A percentile compares a stretch with the other conserved stretches of the same genome.
Conservation (phyloP, 768 basidiomycete species). For the Suillus subaureus region DNA sequence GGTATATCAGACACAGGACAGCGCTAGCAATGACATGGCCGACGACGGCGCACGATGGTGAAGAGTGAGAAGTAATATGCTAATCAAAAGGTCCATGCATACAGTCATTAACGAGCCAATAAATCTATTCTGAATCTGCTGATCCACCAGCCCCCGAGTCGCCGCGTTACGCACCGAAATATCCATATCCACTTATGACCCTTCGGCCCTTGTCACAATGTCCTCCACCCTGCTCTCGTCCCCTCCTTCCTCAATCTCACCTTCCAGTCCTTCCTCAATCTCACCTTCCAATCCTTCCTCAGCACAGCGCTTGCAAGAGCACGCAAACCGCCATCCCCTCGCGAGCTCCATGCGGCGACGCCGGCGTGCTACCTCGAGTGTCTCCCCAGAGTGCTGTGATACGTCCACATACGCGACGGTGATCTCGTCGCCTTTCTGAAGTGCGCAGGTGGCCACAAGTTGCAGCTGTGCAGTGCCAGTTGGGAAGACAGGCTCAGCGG, state of each 20-base stretch:
- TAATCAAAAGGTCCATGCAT: conserved; percentile 1
- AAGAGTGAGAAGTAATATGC: neutral
- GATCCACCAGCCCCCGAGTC: neutral
- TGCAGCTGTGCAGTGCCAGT: conserved; percentile 69
- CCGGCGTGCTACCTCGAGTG: conserved; percentile 54
- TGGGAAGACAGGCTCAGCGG: conserved; percentile 63
- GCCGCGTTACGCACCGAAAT: neutral
- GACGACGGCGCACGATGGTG: too few species aligned
- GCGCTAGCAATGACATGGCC: neutral
- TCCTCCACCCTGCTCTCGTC: conserved; percentile 56
- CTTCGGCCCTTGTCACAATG: conserved; percentile 34
- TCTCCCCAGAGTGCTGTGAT: conserved; percentile 55
- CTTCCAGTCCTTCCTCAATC: too few species aligned
- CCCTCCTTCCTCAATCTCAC: conserved; percentile 39
- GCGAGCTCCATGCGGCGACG: conserved; percentile 74
- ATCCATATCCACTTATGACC: conserved; percentile 15
- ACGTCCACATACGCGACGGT: conserved; percentile 79
- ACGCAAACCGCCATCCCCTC: conserved; percentile 83
- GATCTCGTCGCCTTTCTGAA: conserved; percentile 77
- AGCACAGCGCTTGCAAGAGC: conserved; percentile 65
- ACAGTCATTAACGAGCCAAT: conserved; percentile 11
- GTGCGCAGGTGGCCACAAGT: conserved; percentile 63
- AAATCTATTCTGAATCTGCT: neutral
- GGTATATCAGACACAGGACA: neutral
- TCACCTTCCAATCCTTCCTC: conserved; percentile 49